phyloP scores from a whole-genome alignment of 805 yeast genomes.

The Yamadazyma philogaea region DNA sequence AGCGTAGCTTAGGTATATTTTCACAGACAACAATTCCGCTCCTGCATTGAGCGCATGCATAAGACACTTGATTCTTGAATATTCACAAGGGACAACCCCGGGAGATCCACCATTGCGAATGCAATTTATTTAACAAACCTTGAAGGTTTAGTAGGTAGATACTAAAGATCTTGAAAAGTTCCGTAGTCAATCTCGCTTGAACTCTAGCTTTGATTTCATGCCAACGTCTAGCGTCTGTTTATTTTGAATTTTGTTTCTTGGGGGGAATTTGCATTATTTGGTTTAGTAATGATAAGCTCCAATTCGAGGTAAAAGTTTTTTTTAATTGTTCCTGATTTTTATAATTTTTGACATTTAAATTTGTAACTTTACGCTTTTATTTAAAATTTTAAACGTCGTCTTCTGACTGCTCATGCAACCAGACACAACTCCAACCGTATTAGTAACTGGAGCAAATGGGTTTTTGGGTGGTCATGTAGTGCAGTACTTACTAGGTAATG shows the following conservation, averaged over 20 bases:
- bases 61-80: no score
- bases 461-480: conserved; percentile 52
- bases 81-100: no score
- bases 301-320: background rate
- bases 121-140: no score
- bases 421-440: conserved; percentile 22
- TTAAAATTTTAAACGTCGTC: background rate
- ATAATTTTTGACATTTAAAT: background rate
- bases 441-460: conserved; percentile 55
- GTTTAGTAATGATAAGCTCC: conserved; percentile 2
- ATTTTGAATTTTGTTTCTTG: background rate
- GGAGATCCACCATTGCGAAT: no score
- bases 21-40: background rate
- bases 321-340: background rate
- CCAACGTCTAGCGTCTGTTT: background rate
- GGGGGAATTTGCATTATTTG: background rate
- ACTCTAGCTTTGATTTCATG: background rate
- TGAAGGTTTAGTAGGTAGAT: no score
- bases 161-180: no score
- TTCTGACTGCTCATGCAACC: background rate
- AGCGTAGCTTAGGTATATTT: background rate
- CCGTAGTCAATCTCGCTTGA: no score
- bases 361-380: background rate
- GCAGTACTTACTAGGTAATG: conserved; percentile 33
- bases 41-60: background rate